A percentile compares a stretch with the other conserved stretches of the same genome.
Evolutionary conservation across 805 yeast genomes (phyloP).

Genomic region (Clavispora phyllophila): DNA sequence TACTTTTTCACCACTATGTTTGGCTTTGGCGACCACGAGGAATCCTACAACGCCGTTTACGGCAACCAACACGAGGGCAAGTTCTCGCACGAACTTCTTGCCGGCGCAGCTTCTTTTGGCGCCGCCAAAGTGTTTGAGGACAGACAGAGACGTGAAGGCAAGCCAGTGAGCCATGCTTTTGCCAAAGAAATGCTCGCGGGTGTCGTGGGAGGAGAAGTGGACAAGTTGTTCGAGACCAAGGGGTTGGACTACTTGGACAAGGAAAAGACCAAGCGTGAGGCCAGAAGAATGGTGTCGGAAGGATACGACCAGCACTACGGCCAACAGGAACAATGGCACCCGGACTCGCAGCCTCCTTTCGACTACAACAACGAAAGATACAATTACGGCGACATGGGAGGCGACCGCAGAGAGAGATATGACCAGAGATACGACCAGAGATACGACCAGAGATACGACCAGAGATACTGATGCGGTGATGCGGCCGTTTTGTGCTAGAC

Average conservation of each 20-base stretch:
- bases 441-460: background rate
- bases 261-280: slow-evolving; percentile 21
- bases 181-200: slow-evolving; percentile 27
- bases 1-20: background rate
- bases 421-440: background rate
- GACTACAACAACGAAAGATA: slow-evolving; percentile 22
- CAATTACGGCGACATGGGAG: slow-evolving; percentile 11
- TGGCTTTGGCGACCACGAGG: slow-evolving; percentile 23
- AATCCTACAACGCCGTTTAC: slow-evolving; percentile 23
- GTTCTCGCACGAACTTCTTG: slow-evolving; percentile 27
- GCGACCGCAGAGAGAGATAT: background rate
- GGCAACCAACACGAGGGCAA: slow-evolving; percentile 27
- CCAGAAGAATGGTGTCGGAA: slow-evolving; percentile 15
- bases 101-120: slow-evolving; percentile 31
- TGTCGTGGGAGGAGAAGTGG: slow-evolving; percentile 29
- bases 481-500: too few species aligned
- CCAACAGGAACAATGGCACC: slow-evolving; percentile 22
- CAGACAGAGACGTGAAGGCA: slow-evolving; percentile 28
- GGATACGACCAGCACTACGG: slow-evolving; percentile 28
- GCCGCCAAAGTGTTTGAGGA: slow-evolving; percentile 29
- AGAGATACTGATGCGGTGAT: too few species aligned
- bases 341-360: slow-evolving; percentile 22
- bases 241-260: slow-evolving; percentile 30
- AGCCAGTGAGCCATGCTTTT: slow-evolving; percentile 26
- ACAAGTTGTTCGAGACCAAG: slow-evolving; percentile 29